Percentiles rank a stretch among this genome's conserved stretches.
These are phyloP conservation scores for Fusarium decemcellulare DNA, from an alignment of 2,329 filamentous ascomycete genomes.

Conservation along the genomic window DNA sequence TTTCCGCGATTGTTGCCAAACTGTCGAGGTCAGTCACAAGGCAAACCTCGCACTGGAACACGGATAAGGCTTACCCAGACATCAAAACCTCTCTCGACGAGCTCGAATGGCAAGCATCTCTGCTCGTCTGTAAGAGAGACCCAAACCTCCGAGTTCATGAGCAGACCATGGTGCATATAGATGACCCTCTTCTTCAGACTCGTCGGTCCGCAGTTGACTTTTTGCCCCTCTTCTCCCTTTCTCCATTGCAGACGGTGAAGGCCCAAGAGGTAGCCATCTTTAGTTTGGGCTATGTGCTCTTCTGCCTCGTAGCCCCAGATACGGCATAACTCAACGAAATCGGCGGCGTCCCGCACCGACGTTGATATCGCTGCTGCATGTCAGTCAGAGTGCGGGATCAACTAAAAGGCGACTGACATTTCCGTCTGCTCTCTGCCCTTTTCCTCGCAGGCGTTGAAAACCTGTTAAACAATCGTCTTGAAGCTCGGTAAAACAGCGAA, in stretches of 20 bases:
- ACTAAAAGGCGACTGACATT: slow-evolving; percentile 59
- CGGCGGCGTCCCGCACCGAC: slow-evolving; percentile 87
- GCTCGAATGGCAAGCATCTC: slow-evolving; percentile 87
- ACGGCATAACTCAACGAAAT: slow-evolving; percentile 95
- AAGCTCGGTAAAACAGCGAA: slow-evolving; percentile 84
- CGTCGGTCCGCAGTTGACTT: slow-evolving; percentile 80
- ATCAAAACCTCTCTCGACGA: slow-evolving; percentile 94
- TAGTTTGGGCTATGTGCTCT: slow-evolving; percentile 95
- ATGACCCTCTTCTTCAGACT: slow-evolving; percentile 86
- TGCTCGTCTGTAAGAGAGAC: slow-evolving; percentile 90
- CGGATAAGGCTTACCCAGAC: slow-evolving; percentile 78
- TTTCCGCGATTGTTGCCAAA: slow-evolving; percentile 98
- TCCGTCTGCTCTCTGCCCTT: slow-evolving; percentile 77
- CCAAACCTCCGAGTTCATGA: slow-evolving; percentile 99
- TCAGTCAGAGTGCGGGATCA: slow-evolving; percentile 62
- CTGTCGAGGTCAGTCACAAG: slow-evolving; percentile 59
- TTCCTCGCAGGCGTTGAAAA: slow-evolving; percentile 80
- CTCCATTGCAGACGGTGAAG: slow-evolving; percentile 89
- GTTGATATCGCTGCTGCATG: slow-evolving; percentile 75
- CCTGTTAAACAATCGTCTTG: slow-evolving; percentile 85
- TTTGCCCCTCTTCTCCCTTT: slow-evolving; percentile 83
- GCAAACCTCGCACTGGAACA: not conserved
- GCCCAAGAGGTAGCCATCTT: slow-evolving; percentile 92
- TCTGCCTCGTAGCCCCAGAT: slow-evolving; percentile 94
- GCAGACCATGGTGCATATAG: slow-evolving; percentile 93